These are phyloP conservation scores for Microcera coccophila DNA, from an alignment of 2,329 filamentous ascomycete genomes.

Conservation along the genomic window DNA sequence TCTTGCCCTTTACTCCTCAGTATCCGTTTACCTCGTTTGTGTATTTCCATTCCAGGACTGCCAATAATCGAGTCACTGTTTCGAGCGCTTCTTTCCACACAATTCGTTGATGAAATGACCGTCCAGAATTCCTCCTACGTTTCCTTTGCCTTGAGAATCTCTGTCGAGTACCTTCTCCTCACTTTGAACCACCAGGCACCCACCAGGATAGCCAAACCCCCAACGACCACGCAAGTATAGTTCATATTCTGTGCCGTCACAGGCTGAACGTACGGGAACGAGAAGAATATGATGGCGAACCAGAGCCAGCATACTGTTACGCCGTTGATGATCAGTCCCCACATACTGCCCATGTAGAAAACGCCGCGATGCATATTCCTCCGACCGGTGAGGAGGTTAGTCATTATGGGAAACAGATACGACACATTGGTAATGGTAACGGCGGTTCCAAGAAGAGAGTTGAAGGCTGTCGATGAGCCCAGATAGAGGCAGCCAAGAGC, in stretches of 20 bases:
- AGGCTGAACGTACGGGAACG: constrained; percentile 40
- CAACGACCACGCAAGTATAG: constrained; percentile 46
- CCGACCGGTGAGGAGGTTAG: constrained; percentile 39
- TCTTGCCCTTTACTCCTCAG: too few species aligned
- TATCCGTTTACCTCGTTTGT: too few species aligned
- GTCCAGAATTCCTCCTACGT: too few species aligned
- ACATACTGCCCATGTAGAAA: constrained; percentile 33
- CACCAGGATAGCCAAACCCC: constrained; percentile 34
- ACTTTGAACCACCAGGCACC: constrained; percentile 42
- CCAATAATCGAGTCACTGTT: too few species aligned
- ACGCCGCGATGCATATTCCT: constrained; percentile 38
- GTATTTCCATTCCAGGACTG: too few species aligned
- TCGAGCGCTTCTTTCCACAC: too few species aligned
- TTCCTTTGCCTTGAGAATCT: constrained; percentile 35
- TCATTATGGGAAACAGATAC: constrained; percentile 43
- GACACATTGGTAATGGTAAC: constrained; percentile 44
- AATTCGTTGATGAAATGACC: too few species aligned
- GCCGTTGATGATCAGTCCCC: constrained; percentile 35
- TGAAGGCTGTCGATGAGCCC: constrained; percentile 42
- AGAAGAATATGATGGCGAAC: constrained; percentile 43
- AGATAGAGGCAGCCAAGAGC: constrained; percentile 42
- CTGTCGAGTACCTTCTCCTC: constrained; percentile 35
- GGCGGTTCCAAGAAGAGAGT: constrained; percentile 37
- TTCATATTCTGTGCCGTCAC: constrained; percentile 43
- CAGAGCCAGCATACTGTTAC: constrained; percentile 36